A percentile compares a stretch with the other conserved stretches of the same genome.
These are phyloP conservation scores for Coemansia sp. DNA, from an alignment of 192 early-diverging fungal species.

Conservation along the genomic window DNA sequence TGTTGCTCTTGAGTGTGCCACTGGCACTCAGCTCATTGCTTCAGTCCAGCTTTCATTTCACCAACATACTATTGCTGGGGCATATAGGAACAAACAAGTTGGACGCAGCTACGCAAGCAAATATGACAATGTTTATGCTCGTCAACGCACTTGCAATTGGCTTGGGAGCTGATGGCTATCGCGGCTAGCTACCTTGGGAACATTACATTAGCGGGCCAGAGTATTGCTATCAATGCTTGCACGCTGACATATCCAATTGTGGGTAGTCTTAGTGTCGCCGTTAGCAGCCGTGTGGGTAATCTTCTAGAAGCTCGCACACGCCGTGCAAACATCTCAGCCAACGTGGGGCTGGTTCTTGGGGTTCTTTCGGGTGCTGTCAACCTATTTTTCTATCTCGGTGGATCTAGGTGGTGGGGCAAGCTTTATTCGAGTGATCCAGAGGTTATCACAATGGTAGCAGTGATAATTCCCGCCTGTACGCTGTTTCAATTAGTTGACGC, in stretches of 20 bases:
- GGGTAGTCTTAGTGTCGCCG: slow-evolving; percentile 57
- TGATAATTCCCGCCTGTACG: slow-evolving; percentile 75
- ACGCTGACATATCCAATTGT: slow-evolving; percentile 54
- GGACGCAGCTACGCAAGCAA: slow-evolving; percentile 64
- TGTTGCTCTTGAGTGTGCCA: slow-evolving; percentile 13
- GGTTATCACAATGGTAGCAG: slow-evolving; percentile 68
- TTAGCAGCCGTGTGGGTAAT: slow-evolving; percentile 57
- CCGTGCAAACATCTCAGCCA: slow-evolving; percentile 29
- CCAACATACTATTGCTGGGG: slow-evolving; percentile 61
- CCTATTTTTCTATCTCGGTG: slow-evolving; percentile 10
- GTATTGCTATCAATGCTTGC: slow-evolving; percentile 56
- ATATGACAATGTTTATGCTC: slow-evolving; percentile 69
- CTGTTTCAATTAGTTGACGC: slow-evolving; percentile 66
- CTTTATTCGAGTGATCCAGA: slow-evolving; percentile 66
- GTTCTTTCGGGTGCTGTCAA: slow-evolving; percentile 8
- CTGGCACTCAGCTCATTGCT: slow-evolving; percentile 55
- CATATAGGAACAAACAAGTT: slow-evolving; percentile 64
- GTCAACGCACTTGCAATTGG: slow-evolving; percentile 65
- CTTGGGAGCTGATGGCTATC: slow-evolving; percentile 46
- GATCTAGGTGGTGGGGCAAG: slow-evolving; percentile 46
- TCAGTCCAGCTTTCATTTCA: slow-evolving; percentile 62
- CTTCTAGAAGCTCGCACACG: slow-evolving; percentile 40
- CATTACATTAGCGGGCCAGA: slow-evolving; percentile 56
- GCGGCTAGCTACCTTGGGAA: slow-evolving; percentile 59
- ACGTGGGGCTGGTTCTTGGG: slow-evolving; percentile 26